Conservation (phyloP, 1,139 yeast species). For the Pneumocystis oryctolagi region DNA sequence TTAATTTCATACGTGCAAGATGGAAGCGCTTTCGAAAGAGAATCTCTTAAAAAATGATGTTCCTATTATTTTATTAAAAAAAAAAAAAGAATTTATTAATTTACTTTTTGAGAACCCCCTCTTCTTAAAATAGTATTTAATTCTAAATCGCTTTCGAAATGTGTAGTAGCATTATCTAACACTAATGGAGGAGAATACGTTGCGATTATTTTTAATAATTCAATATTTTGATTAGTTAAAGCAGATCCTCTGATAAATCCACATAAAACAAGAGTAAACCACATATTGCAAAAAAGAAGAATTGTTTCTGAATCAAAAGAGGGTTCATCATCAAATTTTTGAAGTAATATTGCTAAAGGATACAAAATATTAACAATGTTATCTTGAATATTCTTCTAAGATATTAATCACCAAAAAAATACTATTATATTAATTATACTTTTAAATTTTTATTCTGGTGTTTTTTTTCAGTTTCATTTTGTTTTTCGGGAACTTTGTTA, state of each 20-base stretch:
- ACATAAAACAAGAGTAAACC: constrained; percentile 90
- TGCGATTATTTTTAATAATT: constrained; percentile 56
- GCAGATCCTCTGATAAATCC: constrained; percentile 59
- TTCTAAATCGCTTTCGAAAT: constrained; percentile 83
- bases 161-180: constrained; percentile 68
- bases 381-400: constrained; percentile 41
- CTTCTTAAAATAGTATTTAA: constrained; percentile 80
- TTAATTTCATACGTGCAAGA: constrained; percentile 24
- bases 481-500: constrained; percentile 29
- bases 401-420: constrained; percentile 49
- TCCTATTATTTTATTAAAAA: constrained; percentile 20
- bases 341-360: constrained; percentile 66
- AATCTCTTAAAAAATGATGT: constrained; percentile 5
- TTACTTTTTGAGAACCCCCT: constrained; percentile 67
- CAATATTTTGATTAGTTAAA: constrained; percentile 34
- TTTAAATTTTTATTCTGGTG: constrained; percentile 72
- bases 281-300: constrained; percentile 61
- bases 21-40: constrained; percentile 6
- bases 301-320: constrained; percentile 25
- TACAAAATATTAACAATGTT: constrained; percentile 53
- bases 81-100: constrained; percentile 34
- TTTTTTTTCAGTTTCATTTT: constrained; percentile 44
- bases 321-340: constrained; percentile 36
- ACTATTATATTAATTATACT: constrained; percentile 62
- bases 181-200: constrained; percentile 85